Evolutionary conservation across 225 moss, liverwort and hornwort genomes (phyloP).

Genomic region (Rhytidiadelphus loreus): DNA sequence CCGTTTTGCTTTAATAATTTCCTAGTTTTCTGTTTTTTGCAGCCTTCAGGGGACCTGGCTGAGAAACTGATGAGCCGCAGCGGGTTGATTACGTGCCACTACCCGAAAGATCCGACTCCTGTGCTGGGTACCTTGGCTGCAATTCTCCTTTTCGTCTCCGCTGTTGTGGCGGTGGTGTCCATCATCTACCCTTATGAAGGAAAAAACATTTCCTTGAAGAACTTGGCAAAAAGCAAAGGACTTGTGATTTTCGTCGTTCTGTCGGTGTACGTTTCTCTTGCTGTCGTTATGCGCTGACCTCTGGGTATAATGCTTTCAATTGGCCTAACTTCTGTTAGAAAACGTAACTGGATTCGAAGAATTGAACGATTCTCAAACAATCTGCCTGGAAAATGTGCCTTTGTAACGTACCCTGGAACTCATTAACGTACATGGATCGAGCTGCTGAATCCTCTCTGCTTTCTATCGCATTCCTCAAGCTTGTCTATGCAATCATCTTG

Average conservation of each 20-base stretch:
- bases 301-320: not conserved
- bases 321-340: not conserved
- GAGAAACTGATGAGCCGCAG: not conserved
- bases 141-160: conserved; percentile 63
- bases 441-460: not conserved
- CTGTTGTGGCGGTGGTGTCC: conserved; percentile 35
- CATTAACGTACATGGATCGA: not conserved
- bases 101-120: conserved; percentile 64
- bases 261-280: conserved; percentile 52
- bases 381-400: not conserved
- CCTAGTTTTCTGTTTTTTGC: not conserved
- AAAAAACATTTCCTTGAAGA: conserved; percentile 36
- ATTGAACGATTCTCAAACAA: not conserved
- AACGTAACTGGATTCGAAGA: not conserved
- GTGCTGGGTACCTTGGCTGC: conserved; percentile 52
- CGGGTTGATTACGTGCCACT: conserved; percentile 43
- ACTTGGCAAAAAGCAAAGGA: conserved; percentile 52
- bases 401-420: not conserved
- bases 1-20: not conserved
- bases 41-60: conserved; percentile 45
- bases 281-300: not conserved
- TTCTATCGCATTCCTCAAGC: not conserved
- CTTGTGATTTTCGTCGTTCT: conserved; percentile 63
- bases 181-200: conserved; percentile 66
- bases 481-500: not conserved